These are phyloP conservation scores for Mycena venus DNA, from an alignment of 768 basidiomycete species.

Conservation along the genomic window DNA sequence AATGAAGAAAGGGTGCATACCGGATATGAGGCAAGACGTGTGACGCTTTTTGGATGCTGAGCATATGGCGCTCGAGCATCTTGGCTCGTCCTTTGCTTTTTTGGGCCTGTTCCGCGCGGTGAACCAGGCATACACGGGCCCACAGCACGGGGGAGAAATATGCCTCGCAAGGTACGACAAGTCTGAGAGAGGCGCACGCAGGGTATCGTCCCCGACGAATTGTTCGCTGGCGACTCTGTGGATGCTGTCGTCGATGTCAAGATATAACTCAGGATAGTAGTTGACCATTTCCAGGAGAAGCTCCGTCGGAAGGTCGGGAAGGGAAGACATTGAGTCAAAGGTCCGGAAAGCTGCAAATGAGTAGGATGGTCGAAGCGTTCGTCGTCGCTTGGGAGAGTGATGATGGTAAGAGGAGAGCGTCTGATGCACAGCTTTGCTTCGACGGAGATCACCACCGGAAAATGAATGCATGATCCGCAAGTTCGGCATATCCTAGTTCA, in stretches of 20 bases:
- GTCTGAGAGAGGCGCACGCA: conserved; percentile 22
- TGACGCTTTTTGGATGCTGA: conserved; percentile 8
- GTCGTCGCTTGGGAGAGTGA: too few relatives aligned
- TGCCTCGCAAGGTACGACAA: not conserved
- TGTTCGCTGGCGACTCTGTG: not conserved
- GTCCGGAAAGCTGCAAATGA: too few relatives aligned
- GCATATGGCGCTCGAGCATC: conserved; percentile 23
- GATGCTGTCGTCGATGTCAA: not conserved
- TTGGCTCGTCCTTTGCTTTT: not conserved
- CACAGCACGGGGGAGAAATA: conserved; percentile 17
- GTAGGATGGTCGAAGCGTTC: too few relatives aligned
- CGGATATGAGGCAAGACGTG: conserved; percentile 12
- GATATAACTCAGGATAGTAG: conserved; percentile 2
- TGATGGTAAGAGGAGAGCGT: too few relatives aligned
- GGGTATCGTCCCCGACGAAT: conserved; percentile 1
- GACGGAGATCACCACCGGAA: too few relatives aligned
- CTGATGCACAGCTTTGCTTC: too few relatives aligned
- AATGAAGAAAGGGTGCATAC: not conserved
- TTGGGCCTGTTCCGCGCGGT: not conserved
- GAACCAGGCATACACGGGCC: not conserved
- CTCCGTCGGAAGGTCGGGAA: conserved; percentile 25
- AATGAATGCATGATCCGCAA: too few relatives aligned
- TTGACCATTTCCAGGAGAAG: conserved; percentile 16
- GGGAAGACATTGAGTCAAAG: conserved; percentile 6
- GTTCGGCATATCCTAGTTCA: too few relatives aligned